Base-by-base conservation (phyloP, 768 basidiomycete genomes). In the Psilocybe tampanensis region DNA sequence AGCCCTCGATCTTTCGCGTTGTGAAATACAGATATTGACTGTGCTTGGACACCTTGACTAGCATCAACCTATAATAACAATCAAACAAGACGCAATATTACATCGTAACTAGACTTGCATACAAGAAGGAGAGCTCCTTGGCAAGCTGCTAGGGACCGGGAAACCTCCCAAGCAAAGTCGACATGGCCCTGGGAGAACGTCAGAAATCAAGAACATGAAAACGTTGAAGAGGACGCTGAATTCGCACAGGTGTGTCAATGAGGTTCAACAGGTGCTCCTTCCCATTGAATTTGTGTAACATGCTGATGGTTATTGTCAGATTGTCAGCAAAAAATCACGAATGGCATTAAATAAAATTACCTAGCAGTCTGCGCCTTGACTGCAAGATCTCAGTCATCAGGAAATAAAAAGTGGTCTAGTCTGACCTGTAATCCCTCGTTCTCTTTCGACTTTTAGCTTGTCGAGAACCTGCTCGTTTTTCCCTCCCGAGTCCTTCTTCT, bases 41-140 rank as follows among this genome's bases (percentile, higher is more conserved):
- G 97, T 0, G 97, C 97, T 72, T 99, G 97, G 8, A 99, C 88
- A 17, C 97, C 97, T 76, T 96, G 95, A 51, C 92, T 94, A n/a
- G 94, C 93, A 67, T 99, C 97, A 2, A 98, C 95, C 64, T 98
- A 29, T 74, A 29, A 13, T 33, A 22, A 17, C 12, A 32, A 43
- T 45, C 55, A 43, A n/a, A 61, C 39, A 33, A 9, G 47, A 33
- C 21, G 32, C n/a, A 21, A 54, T 52, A 26, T 19, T 57, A 49
- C 29, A 26, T 41, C 21, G 24, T 13, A 22, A 13, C 13, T 32
- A 33, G 18, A 36, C 18, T 19, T 32, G 29, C 70, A 56, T 65
- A 84, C 82, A n/a, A 84, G 74, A 34, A 88, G 70, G 41, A 88
- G 69, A 9, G 93, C 96, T 8, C 97, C 97, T 75, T 99, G 92